These are phyloP conservation scores for Suillus subalutaceus DNA, from an alignment of 768 basidiomycete genomes.

Conservation along the genomic window DNA sequence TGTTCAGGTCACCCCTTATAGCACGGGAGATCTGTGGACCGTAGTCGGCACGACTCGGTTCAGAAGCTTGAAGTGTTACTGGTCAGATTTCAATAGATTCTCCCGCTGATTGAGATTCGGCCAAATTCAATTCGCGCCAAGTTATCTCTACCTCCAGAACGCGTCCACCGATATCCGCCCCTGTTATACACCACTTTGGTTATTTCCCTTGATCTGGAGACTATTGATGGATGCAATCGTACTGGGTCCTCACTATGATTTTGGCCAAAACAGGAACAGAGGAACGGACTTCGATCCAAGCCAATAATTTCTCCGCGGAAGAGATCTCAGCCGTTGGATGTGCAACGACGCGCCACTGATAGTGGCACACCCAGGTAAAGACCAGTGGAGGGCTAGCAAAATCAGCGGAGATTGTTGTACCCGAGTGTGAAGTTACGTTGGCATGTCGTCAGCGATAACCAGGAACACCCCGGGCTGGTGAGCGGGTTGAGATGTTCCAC, in stretches of 20 bases:
- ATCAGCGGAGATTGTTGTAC: not conserved
- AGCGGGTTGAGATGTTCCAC: not conserved
- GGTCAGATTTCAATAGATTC: not conserved
- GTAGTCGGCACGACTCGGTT: not conserved
- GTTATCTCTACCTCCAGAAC: not conserved
- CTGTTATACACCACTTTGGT: not conserved
- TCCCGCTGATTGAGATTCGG: not conserved
- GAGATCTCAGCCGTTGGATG: not conserved
- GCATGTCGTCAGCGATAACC: not conserved
- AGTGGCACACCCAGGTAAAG: not conserved
- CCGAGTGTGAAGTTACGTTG: not conserved
- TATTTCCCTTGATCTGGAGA: not conserved
- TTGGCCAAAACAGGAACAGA: not conserved
- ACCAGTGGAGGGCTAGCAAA: not conserved
- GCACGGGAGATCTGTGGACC: not conserved
- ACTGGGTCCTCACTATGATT: not conserved
- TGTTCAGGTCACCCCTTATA: not conserved
- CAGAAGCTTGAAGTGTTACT: not conserved
- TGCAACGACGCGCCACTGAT: not conserved
- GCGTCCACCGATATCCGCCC: not conserved
- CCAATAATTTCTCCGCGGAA: not conserved
- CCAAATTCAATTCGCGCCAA: not conserved
- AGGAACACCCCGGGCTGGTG: too few relatives aligned
- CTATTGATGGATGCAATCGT: not conserved
- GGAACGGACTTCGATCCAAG: not conserved